phyloP scores from a whole-genome alignment of 2,329 filamentous ascomycete species.

The Tricladium varicosporioides region DNA sequence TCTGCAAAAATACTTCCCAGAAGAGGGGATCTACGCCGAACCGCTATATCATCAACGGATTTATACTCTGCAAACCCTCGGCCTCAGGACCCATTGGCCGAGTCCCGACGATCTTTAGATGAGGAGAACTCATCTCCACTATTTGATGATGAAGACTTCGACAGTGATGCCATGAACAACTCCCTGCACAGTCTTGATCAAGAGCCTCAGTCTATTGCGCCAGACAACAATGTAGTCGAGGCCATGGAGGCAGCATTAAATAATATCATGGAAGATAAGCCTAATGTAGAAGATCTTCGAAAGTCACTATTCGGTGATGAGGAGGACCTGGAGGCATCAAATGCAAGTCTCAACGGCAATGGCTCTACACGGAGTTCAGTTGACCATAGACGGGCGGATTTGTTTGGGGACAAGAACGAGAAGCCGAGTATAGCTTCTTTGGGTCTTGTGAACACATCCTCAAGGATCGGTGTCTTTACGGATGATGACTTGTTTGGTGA shows the following conservation, averaged over 20 bases:
- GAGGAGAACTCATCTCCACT: conserved; percentile 55
- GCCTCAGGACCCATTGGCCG: conserved; percentile 33
- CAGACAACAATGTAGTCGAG: conserved; percentile 79
- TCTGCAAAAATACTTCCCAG: conserved; percentile 44
- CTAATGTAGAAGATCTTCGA: conserved; percentile 62
- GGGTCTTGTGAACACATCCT: conserved; percentile 83
- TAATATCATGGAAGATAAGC: conserved; percentile 83
- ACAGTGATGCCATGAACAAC: conserved; percentile 65
- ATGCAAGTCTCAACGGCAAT: conserved; percentile 47
- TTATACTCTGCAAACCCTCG: conserved; percentile 46
- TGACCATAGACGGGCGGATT: conserved; percentile 49
- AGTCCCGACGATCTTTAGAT: conserved; percentile 68
- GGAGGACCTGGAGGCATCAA: conserved; percentile 37
- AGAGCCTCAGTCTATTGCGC: conserved; percentile 56
- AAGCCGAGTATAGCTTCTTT: conserved; percentile 90
- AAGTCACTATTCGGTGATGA: conserved; percentile 65
- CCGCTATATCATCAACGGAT: conserved; percentile 60
- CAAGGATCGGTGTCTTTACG: conserved; percentile 86
- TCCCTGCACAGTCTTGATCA: conserved; percentile 80
- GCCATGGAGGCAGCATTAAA: conserved; percentile 91
- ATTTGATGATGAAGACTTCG: conserved; percentile 80
- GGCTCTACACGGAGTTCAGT: conserved; percentile 62
- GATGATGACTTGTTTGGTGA: conserved; percentile 93
- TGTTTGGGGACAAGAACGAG: conserved; percentile 46
- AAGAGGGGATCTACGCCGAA: conserved; percentile 53